These are phyloP conservation scores for Aspergillus ustus DNA, from an alignment of 2,329 filamentous ascomycete genomes.

Conservation along the genomic window DNA sequence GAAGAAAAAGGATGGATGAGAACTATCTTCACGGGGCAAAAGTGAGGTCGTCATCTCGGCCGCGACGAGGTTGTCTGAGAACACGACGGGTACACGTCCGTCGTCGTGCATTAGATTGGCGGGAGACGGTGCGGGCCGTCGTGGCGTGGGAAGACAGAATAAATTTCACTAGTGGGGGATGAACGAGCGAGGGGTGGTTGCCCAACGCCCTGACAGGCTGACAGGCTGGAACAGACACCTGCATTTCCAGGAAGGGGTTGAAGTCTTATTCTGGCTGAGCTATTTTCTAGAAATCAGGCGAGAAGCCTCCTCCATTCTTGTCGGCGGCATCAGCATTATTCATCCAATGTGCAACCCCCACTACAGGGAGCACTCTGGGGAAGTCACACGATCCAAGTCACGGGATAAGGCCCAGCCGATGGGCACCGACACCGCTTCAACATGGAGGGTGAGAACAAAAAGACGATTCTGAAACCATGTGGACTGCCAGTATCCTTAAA, in stretches of 20 bases:
- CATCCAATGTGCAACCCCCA: not conserved
- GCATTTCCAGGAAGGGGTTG: conserved; percentile 23
- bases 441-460: not conserved
- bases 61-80: conserved; percentile 9
- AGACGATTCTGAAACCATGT: not conserved
- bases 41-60: not conserved
- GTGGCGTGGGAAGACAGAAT: conserved; percentile 29
- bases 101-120: conserved; percentile 35
- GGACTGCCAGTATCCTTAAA: not conserved
- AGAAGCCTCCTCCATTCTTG: not conserved
- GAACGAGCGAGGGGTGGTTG: conserved; percentile 23
- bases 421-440: not conserved
- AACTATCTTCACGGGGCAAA: not conserved
- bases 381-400: conserved; percentile 30
- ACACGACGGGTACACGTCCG: conserved; percentile 22
- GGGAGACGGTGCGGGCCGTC: conserved; percentile 37
- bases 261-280: conserved; percentile 23
- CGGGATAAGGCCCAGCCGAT: conserved; percentile 7
- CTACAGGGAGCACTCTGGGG: not conserved
- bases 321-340: conserved; percentile 8
- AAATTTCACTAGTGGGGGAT: conserved; percentile 25
- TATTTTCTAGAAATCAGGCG: conserved; percentile 15
- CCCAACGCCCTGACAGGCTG: conserved; percentile 28
- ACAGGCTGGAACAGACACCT: conserved; percentile 24
- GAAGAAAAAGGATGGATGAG: not conserved